Conservation (phyloP, 257 asterid species). For the Oldenlandia corymbosa region DNA sequence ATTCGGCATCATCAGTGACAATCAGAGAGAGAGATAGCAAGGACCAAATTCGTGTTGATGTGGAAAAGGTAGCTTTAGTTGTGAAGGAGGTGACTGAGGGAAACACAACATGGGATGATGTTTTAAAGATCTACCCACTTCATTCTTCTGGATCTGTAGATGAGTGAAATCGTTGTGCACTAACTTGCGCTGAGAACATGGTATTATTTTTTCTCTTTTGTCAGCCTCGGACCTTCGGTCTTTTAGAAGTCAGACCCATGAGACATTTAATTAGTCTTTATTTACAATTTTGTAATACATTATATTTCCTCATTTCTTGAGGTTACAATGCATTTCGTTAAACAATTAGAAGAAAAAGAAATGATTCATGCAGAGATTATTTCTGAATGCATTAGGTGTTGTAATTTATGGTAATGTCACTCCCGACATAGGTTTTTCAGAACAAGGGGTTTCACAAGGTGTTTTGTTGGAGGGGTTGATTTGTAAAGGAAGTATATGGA, state of each 20-base stretch:
- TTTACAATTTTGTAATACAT: no score
- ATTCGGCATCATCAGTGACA: slow-evolving; percentile 56
- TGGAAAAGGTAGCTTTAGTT: slow-evolving; percentile 64
- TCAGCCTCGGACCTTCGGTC: neutral
- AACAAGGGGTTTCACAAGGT: no score
- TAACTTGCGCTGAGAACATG: neutral
- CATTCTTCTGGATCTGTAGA: slow-evolving; percentile 36
- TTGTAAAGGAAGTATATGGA: no score
- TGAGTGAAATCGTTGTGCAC: neutral
- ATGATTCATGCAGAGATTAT: no score
- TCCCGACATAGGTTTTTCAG: no score
- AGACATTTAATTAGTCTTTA: no score
- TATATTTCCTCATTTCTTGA: neutral
- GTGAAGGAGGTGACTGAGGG: slow-evolving; percentile 72
- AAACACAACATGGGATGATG: slow-evolving; percentile 51
- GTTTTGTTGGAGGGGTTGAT: no score
- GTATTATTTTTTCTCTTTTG: neutral
- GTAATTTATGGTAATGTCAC: no score
- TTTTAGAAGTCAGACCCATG: no score
- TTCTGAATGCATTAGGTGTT: no score
- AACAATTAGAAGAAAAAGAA: neutral
- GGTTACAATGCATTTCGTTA: neutral
- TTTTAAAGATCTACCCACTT: slow-evolving; percentile 51
- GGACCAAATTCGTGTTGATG: slow-evolving; percentile 68
- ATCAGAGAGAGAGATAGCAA: slow-evolving; percentile 80